Conservation (phyloP, 2,329 filamentous ascomycete species). For the Diaporthe sp. region DNA sequence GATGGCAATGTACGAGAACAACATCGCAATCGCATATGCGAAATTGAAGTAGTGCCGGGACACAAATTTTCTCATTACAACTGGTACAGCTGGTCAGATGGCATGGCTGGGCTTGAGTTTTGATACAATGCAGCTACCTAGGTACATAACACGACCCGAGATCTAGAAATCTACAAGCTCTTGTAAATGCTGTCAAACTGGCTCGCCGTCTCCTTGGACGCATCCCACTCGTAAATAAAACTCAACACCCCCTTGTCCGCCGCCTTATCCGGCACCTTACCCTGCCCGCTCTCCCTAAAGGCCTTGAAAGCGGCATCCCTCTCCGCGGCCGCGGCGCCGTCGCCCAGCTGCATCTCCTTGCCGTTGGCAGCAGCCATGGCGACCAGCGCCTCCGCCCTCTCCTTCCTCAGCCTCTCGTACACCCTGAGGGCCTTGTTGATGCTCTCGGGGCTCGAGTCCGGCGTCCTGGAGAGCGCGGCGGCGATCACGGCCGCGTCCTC, state of each 20-base stretch:
- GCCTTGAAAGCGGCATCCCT: slow-evolving; percentile 59
- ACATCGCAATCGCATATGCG: too few species aligned
- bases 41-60: too few species aligned
- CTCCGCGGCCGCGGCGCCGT: slow-evolving; percentile 60
- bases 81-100: neutral
- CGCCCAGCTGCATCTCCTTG: slow-evolving; percentile 59
- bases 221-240: slow-evolving; percentile 41
- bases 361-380: slow-evolving; percentile 63
- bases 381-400: slow-evolving; percentile 63
- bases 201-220: slow-evolving; percentile 34
- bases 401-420: slow-evolving; percentile 67
- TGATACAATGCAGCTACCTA: neutral
- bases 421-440: slow-evolving; percentile 63
- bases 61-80: too few species aligned
- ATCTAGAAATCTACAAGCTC: neutral
- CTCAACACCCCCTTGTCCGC: slow-evolving; percentile 49
- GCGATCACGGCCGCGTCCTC: slow-evolving; percentile 68
- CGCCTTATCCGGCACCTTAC: slow-evolving; percentile 68
- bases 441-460: slow-evolving; percentile 50
- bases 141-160: too few species aligned
- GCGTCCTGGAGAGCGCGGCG: slow-evolving; percentile 58
- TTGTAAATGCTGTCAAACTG: slow-evolving; percentile 39
- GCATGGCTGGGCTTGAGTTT: neutral
- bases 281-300: slow-evolving; percentile 56
- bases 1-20: too few species aligned